Conservation (phyloP, 225 moss, liverwort and hornwort species). For the Sphagnum contortum region DNA sequence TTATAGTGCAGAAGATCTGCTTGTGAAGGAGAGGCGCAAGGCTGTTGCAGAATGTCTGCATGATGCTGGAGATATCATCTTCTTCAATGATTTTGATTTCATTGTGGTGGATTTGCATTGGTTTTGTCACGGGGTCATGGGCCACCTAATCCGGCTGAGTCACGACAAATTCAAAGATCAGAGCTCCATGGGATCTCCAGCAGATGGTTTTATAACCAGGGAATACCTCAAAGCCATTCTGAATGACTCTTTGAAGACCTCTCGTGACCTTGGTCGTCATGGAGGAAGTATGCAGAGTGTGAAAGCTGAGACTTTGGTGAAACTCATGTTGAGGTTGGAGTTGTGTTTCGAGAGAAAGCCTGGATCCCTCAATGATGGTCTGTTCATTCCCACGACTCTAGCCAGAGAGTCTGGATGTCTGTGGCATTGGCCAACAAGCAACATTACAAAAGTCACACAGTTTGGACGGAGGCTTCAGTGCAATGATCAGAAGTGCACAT, state of each 20-base stretch:
- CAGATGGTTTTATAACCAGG: neutral
- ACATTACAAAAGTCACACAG: neutral
- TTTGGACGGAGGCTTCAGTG: conserved; percentile 4
- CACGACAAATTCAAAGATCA: too few species aligned
- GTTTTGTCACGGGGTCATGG: conserved; percentile 4
- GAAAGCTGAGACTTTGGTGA: neutral
- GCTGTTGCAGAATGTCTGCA: neutral
- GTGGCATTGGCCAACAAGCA: neutral
- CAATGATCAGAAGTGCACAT: neutral
- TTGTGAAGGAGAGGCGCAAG: neutral
- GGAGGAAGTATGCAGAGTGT: neutral
- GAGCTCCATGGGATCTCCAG: neutral
- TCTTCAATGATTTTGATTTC: conserved; percentile 2
- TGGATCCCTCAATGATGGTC: neutral
- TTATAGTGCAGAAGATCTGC: too few species aligned
- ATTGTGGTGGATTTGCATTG: conserved; percentile 1
- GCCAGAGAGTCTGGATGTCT: neutral
- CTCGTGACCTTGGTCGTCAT: neutral
- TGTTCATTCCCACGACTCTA: neutral
- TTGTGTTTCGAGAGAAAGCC: neutral
- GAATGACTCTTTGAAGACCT: neutral
- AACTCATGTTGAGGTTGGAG: neutral
- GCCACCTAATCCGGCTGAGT: neutral
- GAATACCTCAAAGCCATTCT: neutral
- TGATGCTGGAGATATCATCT: conserved; percentile 1